Evolutionary conservation across 2,329 filamentous ascomycete genomes (phyloP).

Genomic region (Colletotrichum nymphaeae): DNA sequence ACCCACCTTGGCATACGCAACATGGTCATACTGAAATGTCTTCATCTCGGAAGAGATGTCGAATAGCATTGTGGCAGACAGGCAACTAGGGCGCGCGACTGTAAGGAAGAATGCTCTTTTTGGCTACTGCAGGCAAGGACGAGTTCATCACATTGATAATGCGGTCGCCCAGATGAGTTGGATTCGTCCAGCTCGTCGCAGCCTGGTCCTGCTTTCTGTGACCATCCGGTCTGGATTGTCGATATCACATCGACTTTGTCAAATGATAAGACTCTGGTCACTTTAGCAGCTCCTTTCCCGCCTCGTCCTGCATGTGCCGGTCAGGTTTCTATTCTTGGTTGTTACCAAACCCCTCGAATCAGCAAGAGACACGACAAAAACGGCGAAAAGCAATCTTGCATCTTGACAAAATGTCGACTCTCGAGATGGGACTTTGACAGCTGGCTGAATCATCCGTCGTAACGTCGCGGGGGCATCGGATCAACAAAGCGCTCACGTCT

Average conservation of each 20-base stretch:
- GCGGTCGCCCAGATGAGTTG: neutral
- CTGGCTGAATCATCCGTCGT: neutral
- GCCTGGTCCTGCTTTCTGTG: neutral
- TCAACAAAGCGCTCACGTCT: neutral
- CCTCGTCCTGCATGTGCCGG: neutral
- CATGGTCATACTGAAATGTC: neutral
- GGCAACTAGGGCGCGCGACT: neutral
- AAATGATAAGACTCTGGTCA: neutral
- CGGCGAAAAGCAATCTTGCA: neutral
- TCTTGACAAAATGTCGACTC: neutral
- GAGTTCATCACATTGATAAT: neutral
- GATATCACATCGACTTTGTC: neutral
- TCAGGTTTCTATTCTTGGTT: constrained; percentile 1
- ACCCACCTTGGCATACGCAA: neutral
- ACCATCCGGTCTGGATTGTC: constrained; percentile 9
- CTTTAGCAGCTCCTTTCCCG: neutral
- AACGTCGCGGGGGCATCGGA: neutral
- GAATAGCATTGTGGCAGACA: neutral
- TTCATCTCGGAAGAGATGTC: neutral
- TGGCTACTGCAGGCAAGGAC: neutral
- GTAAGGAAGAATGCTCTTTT: neutral
- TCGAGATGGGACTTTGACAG: neutral
- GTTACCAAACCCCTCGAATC: neutral
- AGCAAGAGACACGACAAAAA: constrained; percentile 8
- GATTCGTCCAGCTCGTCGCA: neutral